Conservation (phyloP, 2,329 filamentous ascomycete species). For the Orbilia blumenaviensis region DNA sequence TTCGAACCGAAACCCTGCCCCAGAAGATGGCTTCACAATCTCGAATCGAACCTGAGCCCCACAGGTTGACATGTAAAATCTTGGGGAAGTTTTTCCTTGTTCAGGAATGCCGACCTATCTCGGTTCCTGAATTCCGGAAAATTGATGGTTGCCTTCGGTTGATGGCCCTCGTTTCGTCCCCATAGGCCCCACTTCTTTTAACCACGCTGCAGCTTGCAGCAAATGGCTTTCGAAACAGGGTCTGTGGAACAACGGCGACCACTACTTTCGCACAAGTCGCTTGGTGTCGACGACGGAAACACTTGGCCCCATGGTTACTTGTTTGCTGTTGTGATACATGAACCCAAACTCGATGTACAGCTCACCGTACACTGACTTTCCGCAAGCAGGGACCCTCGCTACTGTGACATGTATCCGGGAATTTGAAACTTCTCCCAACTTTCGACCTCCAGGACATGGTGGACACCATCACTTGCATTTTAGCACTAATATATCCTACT, state of each 20-base stretch:
- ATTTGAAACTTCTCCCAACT: constrained; percentile 4
- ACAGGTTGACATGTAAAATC: background rate
- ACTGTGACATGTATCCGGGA: constrained; percentile 17
- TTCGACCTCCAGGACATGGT: constrained; percentile 21
- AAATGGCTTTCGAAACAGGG: constrained; percentile 10
- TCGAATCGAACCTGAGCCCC: background rate
- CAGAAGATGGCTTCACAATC: background rate
- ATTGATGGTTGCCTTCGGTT: constrained; percentile 53
- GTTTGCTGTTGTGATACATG: constrained; percentile 38
- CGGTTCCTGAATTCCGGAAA: constrained; percentile 53
- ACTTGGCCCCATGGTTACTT: background rate
- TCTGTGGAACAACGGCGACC: constrained; percentile 41
- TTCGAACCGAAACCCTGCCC: constrained; percentile 14
- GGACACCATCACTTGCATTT: constrained; percentile 42
- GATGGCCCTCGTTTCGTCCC: constrained; percentile 43
- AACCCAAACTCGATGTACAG: constrained; percentile 14
- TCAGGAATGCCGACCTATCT: constrained; percentile 34
- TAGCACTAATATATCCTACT: constrained; percentile 9
- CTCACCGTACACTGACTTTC: constrained; percentile 2
- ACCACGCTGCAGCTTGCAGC: constrained; percentile 4
- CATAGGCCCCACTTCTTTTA: constrained; percentile 28
- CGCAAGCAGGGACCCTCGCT: constrained; percentile 28
- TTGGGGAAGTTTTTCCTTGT: constrained; percentile 44
- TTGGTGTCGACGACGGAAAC: constrained; percentile 17
- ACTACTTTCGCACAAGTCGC: constrained; percentile 10